Conservation (phyloP, 805 yeast species). For the Candida quercuum region DNA sequence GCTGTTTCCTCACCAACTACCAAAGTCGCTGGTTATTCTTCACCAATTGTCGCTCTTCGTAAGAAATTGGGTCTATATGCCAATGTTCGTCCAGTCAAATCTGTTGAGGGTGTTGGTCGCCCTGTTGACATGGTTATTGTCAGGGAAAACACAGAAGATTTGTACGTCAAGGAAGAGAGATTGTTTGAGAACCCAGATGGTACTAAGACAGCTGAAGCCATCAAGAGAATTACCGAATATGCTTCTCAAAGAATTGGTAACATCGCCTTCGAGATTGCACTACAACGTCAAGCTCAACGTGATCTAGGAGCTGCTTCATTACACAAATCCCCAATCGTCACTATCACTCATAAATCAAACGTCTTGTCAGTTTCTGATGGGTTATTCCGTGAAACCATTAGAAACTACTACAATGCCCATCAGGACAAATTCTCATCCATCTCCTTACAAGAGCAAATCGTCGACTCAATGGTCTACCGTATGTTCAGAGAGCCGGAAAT, state of each 20-base stretch:
- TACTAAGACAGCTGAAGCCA: conserved; percentile 91
- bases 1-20: conserved; percentile 94
- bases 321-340: conserved; percentile 56
- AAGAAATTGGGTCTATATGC: conserved; percentile 93
- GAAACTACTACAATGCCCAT: conserved; percentile 42
- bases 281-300: conserved; percentile 81
- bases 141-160: conserved; percentile 97
- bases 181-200: conserved; percentile 74
- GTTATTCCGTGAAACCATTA: conserved; percentile 81
- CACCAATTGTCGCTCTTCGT: conserved; percentile 98
- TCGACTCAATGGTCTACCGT: conserved; percentile 98
- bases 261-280: conserved; percentile 88
- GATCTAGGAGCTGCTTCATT: conserved; percentile 52
- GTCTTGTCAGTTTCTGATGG: conserved; percentile 93
- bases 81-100: conserved; percentile 95
- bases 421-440: conserved; percentile 53
- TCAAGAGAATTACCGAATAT: conserved; percentile 87
- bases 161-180: conserved; percentile 91
- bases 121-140: conserved; percentile 97
- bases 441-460: conserved; percentile 88
- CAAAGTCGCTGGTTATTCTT: conserved; percentile 94
- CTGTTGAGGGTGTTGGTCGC: conserved; percentile 78
- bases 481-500: conserved; percentile 98
- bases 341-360: conserved; percentile 95
- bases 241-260: conserved; percentile 85